These are phyloP conservation scores for Begonia fuchsioides DNA, from an alignment of 306 rosid genomes.

Conservation along the genomic window DNA sequence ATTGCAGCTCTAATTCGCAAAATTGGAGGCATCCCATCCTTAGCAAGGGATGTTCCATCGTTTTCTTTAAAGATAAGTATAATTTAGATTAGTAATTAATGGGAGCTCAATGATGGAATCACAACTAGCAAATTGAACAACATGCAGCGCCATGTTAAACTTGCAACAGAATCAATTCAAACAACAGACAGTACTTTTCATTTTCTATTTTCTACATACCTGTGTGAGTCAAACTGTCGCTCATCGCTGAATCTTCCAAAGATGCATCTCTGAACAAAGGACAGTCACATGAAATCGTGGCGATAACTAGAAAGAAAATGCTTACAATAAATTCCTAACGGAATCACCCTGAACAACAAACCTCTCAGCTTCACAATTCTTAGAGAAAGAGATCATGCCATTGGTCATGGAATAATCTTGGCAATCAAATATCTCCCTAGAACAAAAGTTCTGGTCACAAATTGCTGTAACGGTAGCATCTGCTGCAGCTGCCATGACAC, in stretches of 20 bases:
- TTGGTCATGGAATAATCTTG: conserved; percentile 30
- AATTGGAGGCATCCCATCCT: conserved; percentile 42
- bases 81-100: conserved; percentile 3
- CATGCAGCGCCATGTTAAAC: neutral
- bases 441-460: conserved; percentile 55
- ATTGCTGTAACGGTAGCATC: conserved; percentile 62
- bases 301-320: conserved; percentile 8
- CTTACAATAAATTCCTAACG: neutral
- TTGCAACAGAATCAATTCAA: too few relatives aligned
- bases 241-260: conserved; percentile 32
- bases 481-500: conserved; percentile 72
- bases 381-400: conserved; percentile 15
- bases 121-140: conserved; percentile 1
- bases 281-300: conserved; percentile 9
- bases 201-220: neutral
- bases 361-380: conserved; percentile 38
- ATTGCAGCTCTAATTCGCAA: conserved; percentile 62
- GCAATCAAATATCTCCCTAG: conserved; percentile 58
- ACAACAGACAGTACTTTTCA: too few relatives aligned
- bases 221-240: conserved; percentile 15
- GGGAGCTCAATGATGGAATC: conserved; percentile 3
- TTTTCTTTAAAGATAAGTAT: conserved; percentile 20
- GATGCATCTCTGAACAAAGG: conserved; percentile 23
- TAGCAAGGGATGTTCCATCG: conserved; percentile 18
- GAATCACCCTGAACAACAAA: conserved; percentile 13